Evolutionary conservation across 2,329 filamentous ascomycete genomes (phyloP).

Genomic region (Aureobasidium uvarum): DNA sequence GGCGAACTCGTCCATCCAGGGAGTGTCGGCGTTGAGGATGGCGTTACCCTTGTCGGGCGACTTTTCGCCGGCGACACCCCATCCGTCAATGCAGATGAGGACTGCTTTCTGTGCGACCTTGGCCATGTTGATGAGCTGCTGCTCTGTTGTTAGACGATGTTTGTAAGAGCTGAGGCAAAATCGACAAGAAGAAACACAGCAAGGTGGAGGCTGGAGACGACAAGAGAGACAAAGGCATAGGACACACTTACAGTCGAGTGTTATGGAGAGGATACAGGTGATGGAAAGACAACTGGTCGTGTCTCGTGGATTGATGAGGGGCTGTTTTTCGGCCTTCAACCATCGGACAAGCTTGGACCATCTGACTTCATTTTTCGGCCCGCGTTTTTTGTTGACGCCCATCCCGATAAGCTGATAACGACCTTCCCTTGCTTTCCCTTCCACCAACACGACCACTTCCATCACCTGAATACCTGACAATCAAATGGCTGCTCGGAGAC

Average conservation of each 20-base stretch:
- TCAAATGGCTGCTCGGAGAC: no score
- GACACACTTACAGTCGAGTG: background rate
- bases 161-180: no score
- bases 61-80: conserved; percentile 79
- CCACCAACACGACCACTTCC: background rate
- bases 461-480: background rate
- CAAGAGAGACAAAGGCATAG: background rate
- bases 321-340: conserved; percentile 16
- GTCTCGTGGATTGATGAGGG: background rate
- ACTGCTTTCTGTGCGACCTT: conserved; percentile 68
- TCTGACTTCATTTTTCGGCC: conserved; percentile 8
- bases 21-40: conserved; percentile 89
- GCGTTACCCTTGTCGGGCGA: conserved; percentile 90
- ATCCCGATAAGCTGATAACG: background rate
- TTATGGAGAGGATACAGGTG: background rate
- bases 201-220: no score
- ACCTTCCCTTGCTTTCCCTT: no score
- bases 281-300: background rate
- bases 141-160: background rate
- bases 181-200: background rate
- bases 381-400: conserved; percentile 5
- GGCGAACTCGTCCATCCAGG: conserved; percentile 86
- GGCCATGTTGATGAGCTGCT: conserved; percentile 49
- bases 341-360: conserved; percentile 13
- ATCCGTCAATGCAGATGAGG: conserved; percentile 96